Percentiles rank a stretch among this genome's conserved stretches.
phyloP scores from a whole-genome alignment of 495 filamentous ascomycete species.

The Penicillium odoratum region DNA sequence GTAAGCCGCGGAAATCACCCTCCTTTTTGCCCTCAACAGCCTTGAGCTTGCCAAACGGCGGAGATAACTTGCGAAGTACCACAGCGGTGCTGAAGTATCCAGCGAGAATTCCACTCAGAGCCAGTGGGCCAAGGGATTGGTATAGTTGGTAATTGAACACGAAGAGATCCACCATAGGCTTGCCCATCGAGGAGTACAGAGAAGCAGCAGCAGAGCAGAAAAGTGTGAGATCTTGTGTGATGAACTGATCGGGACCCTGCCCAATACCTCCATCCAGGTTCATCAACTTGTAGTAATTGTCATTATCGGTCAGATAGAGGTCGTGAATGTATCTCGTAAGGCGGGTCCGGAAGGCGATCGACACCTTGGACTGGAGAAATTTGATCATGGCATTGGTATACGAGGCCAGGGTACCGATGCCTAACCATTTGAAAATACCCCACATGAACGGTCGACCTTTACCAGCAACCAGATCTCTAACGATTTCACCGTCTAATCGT shows the following conservation, averaged over 20 bases:
- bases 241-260: conserved; percentile 92
- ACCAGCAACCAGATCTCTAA: conserved; percentile 90
- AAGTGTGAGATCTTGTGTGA: conserved; percentile 92
- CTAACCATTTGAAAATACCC: conserved; percentile 85
- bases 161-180: conserved; percentile 90
- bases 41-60: conserved; percentile 94
- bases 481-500: conserved; percentile 92
- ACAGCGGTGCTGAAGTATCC: conserved; percentile 94
- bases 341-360: conserved; percentile 95
- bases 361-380: conserved; percentile 95
- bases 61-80: conserved; percentile 80
- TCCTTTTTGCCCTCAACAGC: conserved; percentile 91
- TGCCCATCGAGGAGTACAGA: conserved; percentile 92
- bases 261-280: conserved; percentile 94
- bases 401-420: conserved; percentile 71
- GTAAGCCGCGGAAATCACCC: conserved; percentile 87
- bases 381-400: conserved; percentile 98
- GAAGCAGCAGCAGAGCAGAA: conserved; percentile 94
- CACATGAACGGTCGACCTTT: conserved; percentile 85
- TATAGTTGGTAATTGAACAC: conserved; percentile 98
- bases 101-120: conserved; percentile 77
- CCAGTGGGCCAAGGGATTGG: conserved; percentile 86
- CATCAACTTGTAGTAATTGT: conserved; percentile 93
- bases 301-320: conserved; percentile 87
- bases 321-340: conserved; percentile 98